Conservation (phyloP, 208 protist species). For the Leishmania mexicana region DNA sequence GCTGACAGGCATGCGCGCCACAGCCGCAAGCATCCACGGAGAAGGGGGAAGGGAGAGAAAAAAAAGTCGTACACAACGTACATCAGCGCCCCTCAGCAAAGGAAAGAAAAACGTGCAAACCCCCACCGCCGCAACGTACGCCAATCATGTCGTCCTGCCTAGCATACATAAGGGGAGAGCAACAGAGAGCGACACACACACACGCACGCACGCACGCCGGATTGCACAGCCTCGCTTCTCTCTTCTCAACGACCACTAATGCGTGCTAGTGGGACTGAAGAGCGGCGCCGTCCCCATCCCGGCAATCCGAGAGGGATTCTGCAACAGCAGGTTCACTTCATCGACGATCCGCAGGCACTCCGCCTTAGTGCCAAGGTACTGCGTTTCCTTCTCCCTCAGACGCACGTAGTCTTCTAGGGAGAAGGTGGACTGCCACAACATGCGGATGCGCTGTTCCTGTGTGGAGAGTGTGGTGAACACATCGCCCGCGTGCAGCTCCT, state of each 20-base stretch:
- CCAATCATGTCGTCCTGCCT: neutral
- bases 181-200: neutral
- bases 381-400: constrained; percentile 88
- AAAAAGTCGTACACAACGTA: neutral
- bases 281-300: constrained; percentile 23
- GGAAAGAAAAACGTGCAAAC: neutral
- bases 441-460: constrained; percentile 87
- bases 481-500: constrained; percentile 55
- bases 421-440: constrained; percentile 88
- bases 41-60: neutral
- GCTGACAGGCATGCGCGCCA: neutral
- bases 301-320: constrained; percentile 51
- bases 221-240: neutral
- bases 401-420: constrained; percentile 89
- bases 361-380: constrained; percentile 83
- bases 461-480: constrained; percentile 58
- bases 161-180: neutral
- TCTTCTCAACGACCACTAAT: neutral
- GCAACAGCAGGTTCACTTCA: constrained; percentile 81
- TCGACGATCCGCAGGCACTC: constrained; percentile 85
- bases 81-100: neutral
- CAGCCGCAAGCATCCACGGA: neutral
- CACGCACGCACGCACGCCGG: neutral
- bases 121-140: neutral
- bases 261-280: constrained; percentile 15